Evolutionary conservation across 176 grass and related monocot species (phyloP).

Genomic region (Aegilops longissima): DNA sequence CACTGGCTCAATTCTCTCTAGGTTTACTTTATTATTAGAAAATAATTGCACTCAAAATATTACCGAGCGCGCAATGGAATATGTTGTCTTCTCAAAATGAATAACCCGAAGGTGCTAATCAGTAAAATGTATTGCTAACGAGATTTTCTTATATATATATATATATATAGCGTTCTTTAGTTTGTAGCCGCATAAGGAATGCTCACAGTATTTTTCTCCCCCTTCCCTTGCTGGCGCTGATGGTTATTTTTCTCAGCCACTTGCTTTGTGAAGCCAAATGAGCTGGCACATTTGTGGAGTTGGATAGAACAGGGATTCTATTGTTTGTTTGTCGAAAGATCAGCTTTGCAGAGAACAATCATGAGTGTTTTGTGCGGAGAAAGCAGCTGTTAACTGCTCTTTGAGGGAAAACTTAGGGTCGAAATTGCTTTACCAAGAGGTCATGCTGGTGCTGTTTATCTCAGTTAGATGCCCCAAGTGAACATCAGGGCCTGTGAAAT

Average conservation of each 20-base stretch:
- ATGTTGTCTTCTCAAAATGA: not conserved
- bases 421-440: constrained; percentile 17
- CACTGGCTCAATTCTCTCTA: not conserved
- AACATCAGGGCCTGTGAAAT: not conserved
- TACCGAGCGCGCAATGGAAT: not conserved
- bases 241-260: not conserved
- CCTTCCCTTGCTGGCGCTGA: not conserved
- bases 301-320: constrained; percentile 15
- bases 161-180: not conserved
- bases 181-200: not conserved
- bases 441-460: constrained; percentile 7
- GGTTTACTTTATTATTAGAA: not conserved
- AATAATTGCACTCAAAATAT: not conserved
- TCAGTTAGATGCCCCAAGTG: constrained; percentile 21
- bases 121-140: not conserved
- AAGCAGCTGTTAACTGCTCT: not conserved
- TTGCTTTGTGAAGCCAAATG: constrained; percentile 23
- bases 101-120: not conserved
- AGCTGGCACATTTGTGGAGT: constrained; percentile 24
- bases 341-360: not conserved
- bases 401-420: not conserved
- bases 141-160: not conserved
- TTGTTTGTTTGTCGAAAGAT: constrained; percentile 10
- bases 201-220: constrained; percentile 31
- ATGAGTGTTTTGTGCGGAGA: not conserved